Base-by-base conservation (phyloP, 1,139 yeast species). In the Yamadazyma dendronema region DNA sequence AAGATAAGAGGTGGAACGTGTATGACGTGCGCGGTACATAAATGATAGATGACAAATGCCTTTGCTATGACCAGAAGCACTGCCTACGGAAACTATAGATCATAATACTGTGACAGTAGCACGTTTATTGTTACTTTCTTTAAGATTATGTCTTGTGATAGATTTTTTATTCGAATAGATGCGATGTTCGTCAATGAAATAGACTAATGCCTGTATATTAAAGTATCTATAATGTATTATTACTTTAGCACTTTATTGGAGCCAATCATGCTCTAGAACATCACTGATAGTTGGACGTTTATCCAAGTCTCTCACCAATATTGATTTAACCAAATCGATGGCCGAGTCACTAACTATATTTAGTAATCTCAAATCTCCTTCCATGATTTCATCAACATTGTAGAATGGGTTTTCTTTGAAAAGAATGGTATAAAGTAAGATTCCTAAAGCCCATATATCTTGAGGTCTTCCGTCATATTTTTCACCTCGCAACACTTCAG, bases 391-490 rank as follows among this genome's bases (percentile, higher is more conserved):
- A 59, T 90, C 96, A 30, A 89, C 94, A 55, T 88, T 88, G 60
- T 88, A 88, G 54, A 90, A 92, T 4, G 98, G 98, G 50, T 90
- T 90, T 57, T 92, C 97, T 55, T 89, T 88, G 67, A 84, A 90
- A n/a, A 89, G 72, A 57, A 92, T 74, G 0, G 97, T 92, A 63
- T 89, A 92, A 16, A 92, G 65, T 42, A 92, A 67, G 15, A 92
- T 85, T 2, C 98, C 98, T 53, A 90, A 69, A 0, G 97, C 96
- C 98, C 98, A 92, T 2, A 90, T 81, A 60, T 92, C 98, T 59
- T 92, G 98, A 0, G 96, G 92, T 56, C 79, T 83, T 15, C 98
- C 98, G 40, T 80, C 87, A 54, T 92, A 92, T 22, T 89, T 84
- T 42, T 81, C 82, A 7, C 97, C 98, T 36, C 82, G 74, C 25